phyloP scores from a whole-genome alignment of 352 stramenopile genomes.

The Globisporangium spinosum region DNA sequence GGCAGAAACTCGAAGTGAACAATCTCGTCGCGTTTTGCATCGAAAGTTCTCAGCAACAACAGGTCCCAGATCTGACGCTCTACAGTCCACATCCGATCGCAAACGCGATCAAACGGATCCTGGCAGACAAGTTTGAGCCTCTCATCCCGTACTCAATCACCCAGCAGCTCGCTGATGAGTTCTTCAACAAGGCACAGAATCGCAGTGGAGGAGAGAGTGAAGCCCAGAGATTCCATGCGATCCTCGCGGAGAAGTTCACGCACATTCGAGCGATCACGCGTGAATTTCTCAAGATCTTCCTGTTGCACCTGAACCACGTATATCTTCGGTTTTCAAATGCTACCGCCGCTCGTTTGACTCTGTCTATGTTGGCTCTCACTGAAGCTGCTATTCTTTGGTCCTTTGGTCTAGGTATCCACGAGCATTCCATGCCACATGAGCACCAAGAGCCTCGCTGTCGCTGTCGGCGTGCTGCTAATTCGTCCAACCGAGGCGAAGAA shows the following conservation, averaged over 20 bases:
- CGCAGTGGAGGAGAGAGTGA: neutral
- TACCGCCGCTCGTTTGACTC: too few relatives aligned
- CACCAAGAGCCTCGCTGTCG: constrained; percentile 33
- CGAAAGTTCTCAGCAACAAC: neutral
- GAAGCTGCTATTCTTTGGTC: too few relatives aligned
- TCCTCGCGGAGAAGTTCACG: constrained; percentile 30
- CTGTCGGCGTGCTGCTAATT: constrained; percentile 41
- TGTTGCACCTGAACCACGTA: constrained; percentile 49
- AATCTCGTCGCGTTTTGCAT: constrained; percentile 26
- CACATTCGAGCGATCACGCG: constrained; percentile 30
- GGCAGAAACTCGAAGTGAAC: constrained; percentile 20
- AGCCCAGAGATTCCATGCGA: constrained; percentile 4
- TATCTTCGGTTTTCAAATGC: neutral
- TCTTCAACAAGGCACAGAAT: neutral
- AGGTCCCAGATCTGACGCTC: constrained; percentile 32
- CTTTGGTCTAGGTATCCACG: constrained; percentile 29
- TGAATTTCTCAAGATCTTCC: constrained; percentile 47
- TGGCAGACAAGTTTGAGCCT: constrained; percentile 36
- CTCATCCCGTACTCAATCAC: constrained; percentile 38
- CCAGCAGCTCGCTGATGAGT: constrained; percentile 31
- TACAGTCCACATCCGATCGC: constrained; percentile 49
- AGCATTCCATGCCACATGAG: constrained; percentile 40
- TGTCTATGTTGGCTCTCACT: too few relatives aligned
- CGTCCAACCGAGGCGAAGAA: constrained; percentile 31
- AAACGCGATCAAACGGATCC: constrained; percentile 38